phyloP scores from a whole-genome alignment of 768 basidiomycete genomes.

The Boletellus ananiceps region DNA sequence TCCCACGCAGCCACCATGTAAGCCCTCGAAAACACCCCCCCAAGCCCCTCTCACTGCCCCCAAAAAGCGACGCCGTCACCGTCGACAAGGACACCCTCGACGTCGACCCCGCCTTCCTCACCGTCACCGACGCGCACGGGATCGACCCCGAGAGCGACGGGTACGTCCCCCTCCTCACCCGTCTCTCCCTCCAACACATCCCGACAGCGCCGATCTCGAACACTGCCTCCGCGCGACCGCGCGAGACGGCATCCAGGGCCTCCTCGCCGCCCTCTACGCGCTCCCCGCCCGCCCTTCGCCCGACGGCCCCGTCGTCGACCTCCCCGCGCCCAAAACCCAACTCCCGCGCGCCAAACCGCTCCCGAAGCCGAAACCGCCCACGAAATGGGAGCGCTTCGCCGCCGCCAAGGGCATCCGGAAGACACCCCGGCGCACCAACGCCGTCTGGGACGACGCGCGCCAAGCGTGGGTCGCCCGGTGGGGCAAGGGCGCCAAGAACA shows the following conservation, averaged over 20 bases:
- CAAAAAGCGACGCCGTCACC: slow-evolving; percentile 24
- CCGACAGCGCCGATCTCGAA: slow-evolving; percentile 60
- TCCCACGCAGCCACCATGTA: slow-evolving; percentile 70
- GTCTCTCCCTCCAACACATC: background rate
- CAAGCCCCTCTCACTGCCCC: background rate
- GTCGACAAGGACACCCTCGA: slow-evolving; percentile 80
- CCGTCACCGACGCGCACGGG: slow-evolving; percentile 83
- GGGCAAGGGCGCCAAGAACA: slow-evolving; percentile 90
- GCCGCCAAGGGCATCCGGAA: slow-evolving; percentile 91
- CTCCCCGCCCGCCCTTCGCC: slow-evolving; percentile 72
- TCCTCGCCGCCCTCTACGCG: slow-evolving; percentile 74
- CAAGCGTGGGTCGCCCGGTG: slow-evolving; percentile 91
- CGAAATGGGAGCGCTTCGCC: slow-evolving; percentile 97
- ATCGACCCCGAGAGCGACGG: slow-evolving; percentile 81
- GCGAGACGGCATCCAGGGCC: slow-evolving; percentile 76
- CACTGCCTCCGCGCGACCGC: slow-evolving; percentile 74
- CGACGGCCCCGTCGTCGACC: slow-evolving; percentile 78
- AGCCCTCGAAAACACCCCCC: slow-evolving; percentile 22
- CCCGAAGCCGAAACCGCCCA: slow-evolving; percentile 86
- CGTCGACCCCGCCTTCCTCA: slow-evolving; percentile 77
- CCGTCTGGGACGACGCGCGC: slow-evolving; percentile 90
- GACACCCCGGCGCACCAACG: slow-evolving; percentile 60
- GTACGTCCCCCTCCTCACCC: slow-evolving; percentile 40
- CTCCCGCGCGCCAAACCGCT: slow-evolving; percentile 90
- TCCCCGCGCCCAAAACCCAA: slow-evolving; percentile 70